These are phyloP conservation scores for Pythium pyrilobum DNA, from an alignment of 352 stramenopile species.

Conservation along the genomic window DNA sequence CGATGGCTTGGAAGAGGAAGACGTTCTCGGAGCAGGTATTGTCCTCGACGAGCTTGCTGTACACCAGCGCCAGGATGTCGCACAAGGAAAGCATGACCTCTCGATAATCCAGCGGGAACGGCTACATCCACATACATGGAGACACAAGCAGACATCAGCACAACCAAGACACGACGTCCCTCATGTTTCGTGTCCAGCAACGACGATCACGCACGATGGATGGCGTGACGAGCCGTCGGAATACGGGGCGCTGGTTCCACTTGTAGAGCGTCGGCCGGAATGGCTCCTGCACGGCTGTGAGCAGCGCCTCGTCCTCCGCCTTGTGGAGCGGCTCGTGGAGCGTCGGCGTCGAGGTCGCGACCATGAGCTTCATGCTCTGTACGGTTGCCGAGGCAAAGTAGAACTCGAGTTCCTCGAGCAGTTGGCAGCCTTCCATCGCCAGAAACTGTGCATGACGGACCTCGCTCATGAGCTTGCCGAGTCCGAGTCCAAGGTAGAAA, in stretches of 20 bases:
- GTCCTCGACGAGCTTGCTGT: constrained; percentile 78
- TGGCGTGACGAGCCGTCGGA: constrained; percentile 61
- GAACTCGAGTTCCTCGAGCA: constrained; percentile 85
- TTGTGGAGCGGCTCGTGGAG: constrained; percentile 49
- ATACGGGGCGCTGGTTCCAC: constrained; percentile 80
- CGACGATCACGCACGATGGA: constrained; percentile 45
- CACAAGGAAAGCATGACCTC: constrained; percentile 77
- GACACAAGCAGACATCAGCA: too few relatives aligned
- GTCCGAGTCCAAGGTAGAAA: constrained; percentile 73
- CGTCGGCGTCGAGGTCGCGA: constrained; percentile 54
- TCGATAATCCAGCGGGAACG: constrained; percentile 76
- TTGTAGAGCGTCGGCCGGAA: constrained; percentile 71
- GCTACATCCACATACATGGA: constrained; percentile 27
- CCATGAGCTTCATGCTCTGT: constrained; percentile 87
- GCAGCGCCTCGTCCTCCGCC: constrained; percentile 30
- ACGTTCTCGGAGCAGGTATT: constrained; percentile 68
- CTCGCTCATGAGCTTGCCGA: constrained; percentile 57
- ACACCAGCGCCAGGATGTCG: constrained; percentile 76
- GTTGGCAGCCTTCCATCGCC: constrained; percentile 65
- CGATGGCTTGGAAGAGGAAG: constrained; percentile 69
- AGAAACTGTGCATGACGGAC: constrained; percentile 48
- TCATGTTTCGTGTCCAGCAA: not conserved
- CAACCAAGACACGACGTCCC: not conserved
- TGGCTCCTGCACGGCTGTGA: constrained; percentile 37
- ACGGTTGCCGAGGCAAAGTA: constrained; percentile 71